Evolutionary conservation across 2,329 filamentous ascomycete species (phyloP).

Genomic region (Neofusicoccum sp.): DNA sequence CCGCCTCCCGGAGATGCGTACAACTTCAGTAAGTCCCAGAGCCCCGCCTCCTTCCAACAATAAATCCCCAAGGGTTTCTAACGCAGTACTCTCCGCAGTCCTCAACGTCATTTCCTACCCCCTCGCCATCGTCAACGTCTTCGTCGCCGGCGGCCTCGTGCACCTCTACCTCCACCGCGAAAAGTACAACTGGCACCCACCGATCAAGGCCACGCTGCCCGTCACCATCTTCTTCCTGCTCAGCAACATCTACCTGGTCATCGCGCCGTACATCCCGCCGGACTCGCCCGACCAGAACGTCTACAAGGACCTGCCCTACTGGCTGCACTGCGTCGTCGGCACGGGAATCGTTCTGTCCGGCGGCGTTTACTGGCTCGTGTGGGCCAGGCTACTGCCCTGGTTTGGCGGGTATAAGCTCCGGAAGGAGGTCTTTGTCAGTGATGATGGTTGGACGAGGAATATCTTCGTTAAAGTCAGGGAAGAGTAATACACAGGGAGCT

Average conservation of each 20-base stretch:
- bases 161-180: constrained; percentile 45
- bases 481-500: not conserved
- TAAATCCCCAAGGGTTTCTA: not conserved
- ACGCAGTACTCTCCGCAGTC: constrained; percentile 10
- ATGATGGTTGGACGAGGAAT: constrained; percentile 41
- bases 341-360: constrained; percentile 50
- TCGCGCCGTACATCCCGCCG: constrained; percentile 54
- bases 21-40: constrained; percentile 53
- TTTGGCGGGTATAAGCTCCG: constrained; percentile 38
- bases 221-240: constrained; percentile 54
- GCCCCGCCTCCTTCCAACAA: not conserved
- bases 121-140: constrained; percentile 55
- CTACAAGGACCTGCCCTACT: constrained; percentile 55
- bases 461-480: constrained; percentile 30
- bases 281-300: constrained; percentile 45
- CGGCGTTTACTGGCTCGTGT: constrained; percentile 52
- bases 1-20: constrained; percentile 67
- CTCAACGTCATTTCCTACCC: constrained; percentile 62
- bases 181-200: constrained; percentile 49
- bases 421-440: constrained; percentile 33
- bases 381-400: constrained; percentile 50
- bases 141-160: constrained; percentile 50
- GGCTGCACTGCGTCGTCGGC: constrained; percentile 54
- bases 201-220: constrained; percentile 50
- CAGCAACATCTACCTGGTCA: constrained; percentile 52